phyloP scores from a whole-genome alignment of 2,329 filamentous ascomycete genomes.

The Fusarium succisae region DNA sequence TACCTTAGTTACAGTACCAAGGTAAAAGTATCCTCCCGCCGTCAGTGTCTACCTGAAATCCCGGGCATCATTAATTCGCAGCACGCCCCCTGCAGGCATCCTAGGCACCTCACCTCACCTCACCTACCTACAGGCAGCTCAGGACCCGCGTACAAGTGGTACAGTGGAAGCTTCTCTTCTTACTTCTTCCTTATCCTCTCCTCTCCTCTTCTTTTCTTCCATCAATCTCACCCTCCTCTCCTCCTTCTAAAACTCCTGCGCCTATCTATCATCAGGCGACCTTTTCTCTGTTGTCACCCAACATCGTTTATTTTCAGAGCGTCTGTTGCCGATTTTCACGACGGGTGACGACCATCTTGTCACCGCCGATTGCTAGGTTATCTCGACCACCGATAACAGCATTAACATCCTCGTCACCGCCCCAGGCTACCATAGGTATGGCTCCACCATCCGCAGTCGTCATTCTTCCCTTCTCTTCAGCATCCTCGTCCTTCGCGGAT shows the following conservation, averaged over 20 bases:
- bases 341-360: constrained; percentile 39
- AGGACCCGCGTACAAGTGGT: constrained; percentile 17
- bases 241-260: constrained; percentile 4
- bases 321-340: not conserved
- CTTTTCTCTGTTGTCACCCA: not conserved
- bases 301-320: not conserved
- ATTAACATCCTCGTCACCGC: constrained; percentile 40
- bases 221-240: constrained; percentile 26
- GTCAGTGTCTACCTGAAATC: constrained; percentile 11
- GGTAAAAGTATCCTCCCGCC: not conserved
- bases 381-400: constrained; percentile 39
- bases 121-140: constrained; percentile 11
- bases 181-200: constrained; percentile 34
- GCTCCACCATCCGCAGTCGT: constrained; percentile 36
- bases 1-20: not conserved
- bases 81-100: constrained; percentile 2
- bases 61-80: constrained; percentile 15
- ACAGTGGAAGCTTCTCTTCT: constrained; percentile 26
- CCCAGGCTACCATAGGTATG: constrained; percentile 36
- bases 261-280: not conserved
- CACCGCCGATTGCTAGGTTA: constrained; percentile 39
- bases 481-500: constrained; percentile 30
- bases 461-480: constrained; percentile 25
- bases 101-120: not conserved
- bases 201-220: constrained; percentile 18